Evolutionary conservation across 176 grass and related monocot species (phyloP).

Genomic region (Eremochloa ophiuroides): DNA sequence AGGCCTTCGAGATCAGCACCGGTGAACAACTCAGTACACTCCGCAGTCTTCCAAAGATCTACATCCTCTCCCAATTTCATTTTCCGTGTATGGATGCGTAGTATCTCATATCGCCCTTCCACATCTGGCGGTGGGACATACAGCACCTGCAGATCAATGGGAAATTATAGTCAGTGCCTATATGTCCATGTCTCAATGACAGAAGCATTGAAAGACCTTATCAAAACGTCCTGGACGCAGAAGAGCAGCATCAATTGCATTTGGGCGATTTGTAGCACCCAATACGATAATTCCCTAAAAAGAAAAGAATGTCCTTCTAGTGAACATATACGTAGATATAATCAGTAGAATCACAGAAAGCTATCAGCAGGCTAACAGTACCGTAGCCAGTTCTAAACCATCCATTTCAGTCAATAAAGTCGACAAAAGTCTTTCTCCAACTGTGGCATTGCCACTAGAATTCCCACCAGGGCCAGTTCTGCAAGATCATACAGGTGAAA

Average conservation of each 20-base stretch:
- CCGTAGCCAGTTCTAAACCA: constrained; percentile 76
- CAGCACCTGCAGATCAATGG: constrained; percentile 52
- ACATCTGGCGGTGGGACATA: constrained; percentile 68
- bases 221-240: constrained; percentile 79
- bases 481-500: constrained; percentile 22
- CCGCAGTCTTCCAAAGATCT: constrained; percentile 52
- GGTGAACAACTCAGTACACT: constrained; percentile 65
- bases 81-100: constrained; percentile 66
- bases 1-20: constrained; percentile 81
- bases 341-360: constrained; percentile 2
- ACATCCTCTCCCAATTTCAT: constrained; percentile 76
- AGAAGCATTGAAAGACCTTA: constrained; percentile 32
- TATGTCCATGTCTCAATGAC: not conserved
- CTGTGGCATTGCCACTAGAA: constrained; percentile 48
- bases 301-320: not conserved
- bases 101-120: constrained; percentile 65
- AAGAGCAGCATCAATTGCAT: constrained; percentile 87
- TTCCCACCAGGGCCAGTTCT: constrained; percentile 49
- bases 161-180: not conserved
- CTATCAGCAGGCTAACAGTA: constrained; percentile 28
- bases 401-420: constrained; percentile 95
- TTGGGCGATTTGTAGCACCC: constrained; percentile 76
- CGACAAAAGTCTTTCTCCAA: constrained; percentile 86
- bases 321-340: constrained; percentile 8
- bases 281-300: constrained; percentile 85